Base-by-base conservation (phyloP, 78 protist genomes). In the Andalucia godoyi region DNA sequence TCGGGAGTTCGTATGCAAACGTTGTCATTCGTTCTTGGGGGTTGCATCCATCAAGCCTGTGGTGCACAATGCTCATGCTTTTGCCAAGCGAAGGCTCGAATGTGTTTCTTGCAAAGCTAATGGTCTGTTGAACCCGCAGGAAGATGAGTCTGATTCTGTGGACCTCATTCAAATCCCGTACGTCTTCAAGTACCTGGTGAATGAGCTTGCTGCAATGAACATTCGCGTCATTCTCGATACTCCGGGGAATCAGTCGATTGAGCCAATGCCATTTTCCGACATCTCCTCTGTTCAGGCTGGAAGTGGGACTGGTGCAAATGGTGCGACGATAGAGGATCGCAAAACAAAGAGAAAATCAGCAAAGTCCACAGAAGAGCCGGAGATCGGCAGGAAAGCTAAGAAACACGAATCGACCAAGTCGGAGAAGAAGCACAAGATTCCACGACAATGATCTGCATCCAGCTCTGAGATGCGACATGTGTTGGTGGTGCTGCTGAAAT, bases 151-250 rank as follows among this genome's bases (percentile, higher is more conserved):
- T 32, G 33, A 5, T 21, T 23, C 10, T 4, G 58, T 72, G 32
- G 41, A 23, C 29, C 32, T n/a, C 45, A 30, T 92, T 38, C 25
- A 69, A 4, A 1, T 93, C 4, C 97, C 97, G 21, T 84, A 84
- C 61, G 95, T 91, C n/a, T 76, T 89, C 62, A 64, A 77, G 5
- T 91, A 90, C 50, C 78, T 93, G 23, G 58, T 60, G 9, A 70
- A 84, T 15, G 98, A 94, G 70, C 72, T 94, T 7, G 75, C 86
- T 4, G 81, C 90, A 25, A 85, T 89, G 83, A 83, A 83, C 65
- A 74, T 93, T 36, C 42, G 51, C 40, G 43, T 72, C 13, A 43
- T 34, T 0, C 40, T 79, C 55, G 17, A 50, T 29, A n/a, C n/a
- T n/a, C n/a, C n/a, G n/a, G n/a, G n/a, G n/a, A n/a, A n/a, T n/a